Conservation (phyloP, 2,329 filamentous ascomycete genomes). For the Calonectria honghensis region DNA sequence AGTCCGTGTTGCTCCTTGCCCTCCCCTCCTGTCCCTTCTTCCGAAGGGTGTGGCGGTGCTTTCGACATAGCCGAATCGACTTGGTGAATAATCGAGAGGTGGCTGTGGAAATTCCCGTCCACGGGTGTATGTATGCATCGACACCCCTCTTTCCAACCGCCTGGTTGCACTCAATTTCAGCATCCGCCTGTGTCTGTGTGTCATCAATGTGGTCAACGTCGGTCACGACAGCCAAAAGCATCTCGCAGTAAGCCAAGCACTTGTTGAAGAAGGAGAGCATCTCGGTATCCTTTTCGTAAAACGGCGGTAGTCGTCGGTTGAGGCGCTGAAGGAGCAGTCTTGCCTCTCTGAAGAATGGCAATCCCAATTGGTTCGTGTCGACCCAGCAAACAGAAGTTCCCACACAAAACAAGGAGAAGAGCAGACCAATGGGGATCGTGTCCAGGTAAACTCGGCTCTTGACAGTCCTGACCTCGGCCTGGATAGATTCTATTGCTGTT, state of each 20-base stretch:
- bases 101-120: conserved; percentile 62
- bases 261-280: conserved; percentile 62
- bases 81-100: conserved; percentile 60
- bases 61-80: conserved; percentile 60
- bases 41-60: conserved; percentile 55
- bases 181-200: neutral
- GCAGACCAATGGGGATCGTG: conserved; percentile 58
- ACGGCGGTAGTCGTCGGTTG: conserved; percentile 44
- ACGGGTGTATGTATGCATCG: conserved; percentile 58
- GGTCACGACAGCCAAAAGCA: conserved; percentile 62
- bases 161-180: neutral
- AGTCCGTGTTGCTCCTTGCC: conserved; percentile 54
- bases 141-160: conserved; percentile 38
- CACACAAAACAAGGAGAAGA: conserved; percentile 63
- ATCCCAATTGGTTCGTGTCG: conserved; percentile 58
- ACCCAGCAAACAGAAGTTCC: conserved; percentile 65
- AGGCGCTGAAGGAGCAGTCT: conserved; percentile 53
- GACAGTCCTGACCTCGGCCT: conserved; percentile 58
- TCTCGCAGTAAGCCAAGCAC: conserved; percentile 64
- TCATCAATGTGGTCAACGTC: conserved; percentile 50
- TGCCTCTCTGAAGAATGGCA: conserved; percentile 59
- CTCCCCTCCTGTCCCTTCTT: conserved; percentile 50
- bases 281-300: conserved; percentile 52
- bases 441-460: conserved; percentile 46
- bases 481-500: conserved; percentile 58